Conservation (phyloP, 148 eudicot genomes). For the Fagopyrum tataricum region DNA sequence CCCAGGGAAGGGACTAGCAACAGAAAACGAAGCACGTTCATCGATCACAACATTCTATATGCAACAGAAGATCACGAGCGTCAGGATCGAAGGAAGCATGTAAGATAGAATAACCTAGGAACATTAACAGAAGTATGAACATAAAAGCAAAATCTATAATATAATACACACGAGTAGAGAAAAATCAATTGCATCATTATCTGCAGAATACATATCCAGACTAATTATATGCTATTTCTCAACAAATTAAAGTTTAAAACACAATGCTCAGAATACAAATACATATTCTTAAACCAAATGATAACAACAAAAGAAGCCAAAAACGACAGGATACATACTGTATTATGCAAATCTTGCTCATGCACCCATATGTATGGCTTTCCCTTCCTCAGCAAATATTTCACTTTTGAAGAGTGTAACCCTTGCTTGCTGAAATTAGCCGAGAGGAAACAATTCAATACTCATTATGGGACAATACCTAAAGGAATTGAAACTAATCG, state of each 20-base stretch:
- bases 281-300: background rate
- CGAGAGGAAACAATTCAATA: background rate
- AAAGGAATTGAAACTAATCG: background rate
- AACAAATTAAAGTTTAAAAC: background rate
- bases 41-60: slow-evolving; percentile 72
- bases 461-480: background rate
- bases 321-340: slow-evolving; percentile 29
- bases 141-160: background rate
- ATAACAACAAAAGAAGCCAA: background rate
- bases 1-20: slow-evolving; percentile 75
- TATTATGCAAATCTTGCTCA: slow-evolving; percentile 64
- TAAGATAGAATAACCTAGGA: background rate
- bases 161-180: background rate
- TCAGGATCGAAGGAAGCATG: background rate
- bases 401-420: slow-evolving; percentile 61
- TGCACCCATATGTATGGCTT: slow-evolving; percentile 81
- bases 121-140: background rate
- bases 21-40: slow-evolving; percentile 87
- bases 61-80: slow-evolving; percentile 5
- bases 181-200: background rate
- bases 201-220: background rate
- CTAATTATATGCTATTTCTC: background rate
- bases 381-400: slow-evolving; percentile 69
- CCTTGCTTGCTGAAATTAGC: slow-evolving; percentile 56
- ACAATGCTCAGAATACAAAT: background rate